These are phyloP conservation scores for Apophysomyces sp. DNA, from an alignment of 371 early-diverging fungal genomes.

Conservation along the genomic window DNA sequence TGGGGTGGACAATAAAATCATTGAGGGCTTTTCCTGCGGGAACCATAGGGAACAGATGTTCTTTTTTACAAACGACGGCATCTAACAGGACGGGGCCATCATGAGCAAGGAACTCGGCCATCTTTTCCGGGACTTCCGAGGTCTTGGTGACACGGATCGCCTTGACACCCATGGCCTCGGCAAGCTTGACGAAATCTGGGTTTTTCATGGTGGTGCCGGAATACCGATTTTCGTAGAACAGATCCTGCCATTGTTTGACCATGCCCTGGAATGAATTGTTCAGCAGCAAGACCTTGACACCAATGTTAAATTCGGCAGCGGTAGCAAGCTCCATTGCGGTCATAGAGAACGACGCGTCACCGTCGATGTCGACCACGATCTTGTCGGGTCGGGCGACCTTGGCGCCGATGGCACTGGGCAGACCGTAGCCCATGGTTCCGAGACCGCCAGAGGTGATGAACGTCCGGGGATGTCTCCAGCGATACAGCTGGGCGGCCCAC, in stretches of 20 bases:
- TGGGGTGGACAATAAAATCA: constrained; percentile 74
- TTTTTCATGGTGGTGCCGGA: constrained; percentile 93
- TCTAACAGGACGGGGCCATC: constrained; percentile 92
- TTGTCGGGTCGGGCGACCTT: constrained; percentile 92
- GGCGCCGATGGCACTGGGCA: constrained; percentile 95
- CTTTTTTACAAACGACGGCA: constrained; percentile 84
- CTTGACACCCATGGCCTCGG: constrained; percentile 92
- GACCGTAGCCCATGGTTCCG: constrained; percentile 98
- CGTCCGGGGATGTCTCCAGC: constrained; percentile 89
- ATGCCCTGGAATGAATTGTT: constrained; percentile 99
- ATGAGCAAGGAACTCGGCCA: constrained; percentile 86
- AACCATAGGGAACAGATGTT: constrained; percentile 97
- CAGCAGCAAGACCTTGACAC: constrained; percentile 91
- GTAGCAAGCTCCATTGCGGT: constrained; percentile 96
- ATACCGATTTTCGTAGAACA: constrained; percentile 95
- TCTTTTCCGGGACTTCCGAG: constrained; percentile 83
- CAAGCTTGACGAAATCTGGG: constrained; percentile 97
- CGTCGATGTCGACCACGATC: constrained; percentile 95
- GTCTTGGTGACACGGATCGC: constrained; percentile 82
- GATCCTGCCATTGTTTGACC: constrained; percentile 99
- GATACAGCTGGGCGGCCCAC: constrained; percentile 90
- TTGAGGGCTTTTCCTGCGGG: constrained; percentile 93
- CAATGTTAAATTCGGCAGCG: constrained; percentile 93
- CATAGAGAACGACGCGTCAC: constrained; percentile 98
- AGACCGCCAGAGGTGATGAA: constrained; percentile 95